phyloP scores from a whole-genome alignment of 2,329 filamentous ascomycete species.

The Thelonectria rubi region DNA sequence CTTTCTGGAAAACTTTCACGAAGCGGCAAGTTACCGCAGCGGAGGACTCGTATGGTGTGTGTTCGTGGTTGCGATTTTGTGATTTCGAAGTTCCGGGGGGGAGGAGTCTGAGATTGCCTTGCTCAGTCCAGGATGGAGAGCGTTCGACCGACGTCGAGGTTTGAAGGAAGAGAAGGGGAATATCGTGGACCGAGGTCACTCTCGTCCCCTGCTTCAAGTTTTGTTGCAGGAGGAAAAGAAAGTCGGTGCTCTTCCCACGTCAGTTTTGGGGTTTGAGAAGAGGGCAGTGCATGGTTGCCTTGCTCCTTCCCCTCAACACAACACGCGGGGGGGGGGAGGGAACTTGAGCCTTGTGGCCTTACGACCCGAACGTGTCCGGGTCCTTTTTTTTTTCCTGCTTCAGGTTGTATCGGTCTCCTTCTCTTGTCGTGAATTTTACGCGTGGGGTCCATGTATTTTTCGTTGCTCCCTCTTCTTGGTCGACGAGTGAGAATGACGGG shows the following conservation, averaged over 20 bases:
- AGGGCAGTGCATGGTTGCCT: neutral
- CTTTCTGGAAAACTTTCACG: conserved; percentile 9
- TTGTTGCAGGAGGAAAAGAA: neutral
- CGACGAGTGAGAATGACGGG: neutral
- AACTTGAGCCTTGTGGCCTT: neutral
- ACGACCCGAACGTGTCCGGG: neutral
- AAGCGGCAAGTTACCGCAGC: neutral
- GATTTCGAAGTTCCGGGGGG: conserved; percentile 1
- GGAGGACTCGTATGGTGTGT: neutral
- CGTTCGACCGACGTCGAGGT: neutral
- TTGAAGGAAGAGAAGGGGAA: neutral
- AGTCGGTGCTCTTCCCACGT: neutral
- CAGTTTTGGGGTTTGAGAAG: neutral
- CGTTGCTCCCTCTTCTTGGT: neutral
- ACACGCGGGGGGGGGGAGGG: too few species aligned
- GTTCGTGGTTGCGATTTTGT: conserved; percentile 3
- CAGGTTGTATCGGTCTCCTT: neutral
- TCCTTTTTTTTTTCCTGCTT: neutral
- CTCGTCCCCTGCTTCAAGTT: neutral
- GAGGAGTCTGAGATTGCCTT: neutral
- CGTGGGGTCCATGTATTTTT: neutral
- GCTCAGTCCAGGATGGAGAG: too few species aligned
- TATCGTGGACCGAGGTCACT: neutral
- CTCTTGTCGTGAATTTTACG: neutral
- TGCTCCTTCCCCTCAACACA: neutral